A percentile compares a stretch with the other conserved stretches of the same genome.
Evolutionary conservation across 345 rosid genomes (phyloP).

Genomic region (Pistacia integerrima): DNA sequence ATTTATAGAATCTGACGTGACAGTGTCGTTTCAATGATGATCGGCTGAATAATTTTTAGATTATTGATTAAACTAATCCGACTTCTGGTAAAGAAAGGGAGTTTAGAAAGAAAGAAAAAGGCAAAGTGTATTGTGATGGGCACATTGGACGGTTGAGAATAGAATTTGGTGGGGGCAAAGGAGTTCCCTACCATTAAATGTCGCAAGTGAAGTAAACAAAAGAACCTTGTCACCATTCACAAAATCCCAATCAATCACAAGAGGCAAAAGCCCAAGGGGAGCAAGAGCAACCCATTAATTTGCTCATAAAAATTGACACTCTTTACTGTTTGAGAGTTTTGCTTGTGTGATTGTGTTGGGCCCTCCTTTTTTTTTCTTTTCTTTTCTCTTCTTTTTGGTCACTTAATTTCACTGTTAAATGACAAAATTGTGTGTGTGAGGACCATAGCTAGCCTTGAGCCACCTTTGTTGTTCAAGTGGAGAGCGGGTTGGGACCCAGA

Average conservation of each 20-base stretch:
- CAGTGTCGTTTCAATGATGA: too few species aligned
- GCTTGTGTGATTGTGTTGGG: not conserved
- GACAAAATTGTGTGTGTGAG: slow-evolving; percentile 12
- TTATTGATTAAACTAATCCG: slow-evolving; percentile 14
- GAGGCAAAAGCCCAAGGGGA: slow-evolving; percentile 8
- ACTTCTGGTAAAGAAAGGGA: not conserved
- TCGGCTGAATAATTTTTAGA: not conserved
- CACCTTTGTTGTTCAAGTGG: not conserved
- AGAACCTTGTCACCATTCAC: slow-evolving; percentile 28
- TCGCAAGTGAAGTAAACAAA: slow-evolving; percentile 9
- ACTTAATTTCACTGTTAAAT: not conserved
- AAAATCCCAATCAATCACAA: not conserved
- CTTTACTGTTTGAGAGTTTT: not conserved
- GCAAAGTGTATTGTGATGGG: slow-evolving; percentile 14
- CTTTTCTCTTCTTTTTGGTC: not conserved
- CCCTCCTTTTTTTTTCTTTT: not conserved
- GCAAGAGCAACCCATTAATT: not conserved
- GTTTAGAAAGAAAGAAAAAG: not conserved
- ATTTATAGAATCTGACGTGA: too few species aligned
- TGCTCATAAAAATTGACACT: not conserved
- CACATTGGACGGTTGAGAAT: slow-evolving; percentile 43
- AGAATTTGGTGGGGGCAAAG: slow-evolving; percentile 7
- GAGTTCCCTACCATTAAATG: slow-evolving; percentile 7
- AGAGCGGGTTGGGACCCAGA: slow-evolving; percentile 21
- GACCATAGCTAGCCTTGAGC: not conserved